Conservation (phyloP, 1,284 basidiomycete genomes). For the Vanrija sp. region DNA sequence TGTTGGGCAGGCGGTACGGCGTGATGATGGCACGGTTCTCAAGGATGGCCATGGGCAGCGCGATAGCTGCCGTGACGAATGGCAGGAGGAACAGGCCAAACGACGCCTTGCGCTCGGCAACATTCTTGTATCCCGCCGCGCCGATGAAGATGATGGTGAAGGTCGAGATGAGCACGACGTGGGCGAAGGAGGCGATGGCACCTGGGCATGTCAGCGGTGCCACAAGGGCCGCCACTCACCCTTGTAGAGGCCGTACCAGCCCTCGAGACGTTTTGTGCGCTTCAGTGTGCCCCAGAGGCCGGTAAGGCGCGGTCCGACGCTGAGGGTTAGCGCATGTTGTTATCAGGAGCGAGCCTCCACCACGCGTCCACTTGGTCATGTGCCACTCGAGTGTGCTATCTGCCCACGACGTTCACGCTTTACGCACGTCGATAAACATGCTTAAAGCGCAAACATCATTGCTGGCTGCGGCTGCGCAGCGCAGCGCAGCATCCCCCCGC, state of each 20-base stretch:
- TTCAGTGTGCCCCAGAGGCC: slow-evolving; percentile 57
- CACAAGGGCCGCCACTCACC: slow-evolving; percentile 54
- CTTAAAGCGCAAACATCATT: slow-evolving; percentile 41
- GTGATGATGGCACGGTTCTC: slow-evolving; percentile 81
- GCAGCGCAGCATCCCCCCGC: neutral
- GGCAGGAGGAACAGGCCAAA: slow-evolving; percentile 53
- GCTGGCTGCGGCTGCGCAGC: too few species aligned
- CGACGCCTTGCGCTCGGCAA: slow-evolving; percentile 58
- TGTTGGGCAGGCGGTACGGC: slow-evolving; percentile 69
- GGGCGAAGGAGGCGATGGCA: slow-evolving; percentile 67
- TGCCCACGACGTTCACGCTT: too few species aligned
- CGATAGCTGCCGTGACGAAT: slow-evolving; percentile 55
- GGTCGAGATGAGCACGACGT: slow-evolving; percentile 54
- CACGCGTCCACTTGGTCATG: too few species aligned
- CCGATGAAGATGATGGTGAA: slow-evolving; percentile 47
- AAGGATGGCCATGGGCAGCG: slow-evolving; percentile 72
- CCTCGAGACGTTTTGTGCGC: slow-evolving; percentile 74
- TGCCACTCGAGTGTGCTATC: too few species aligned
- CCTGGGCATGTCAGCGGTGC: slow-evolving; percentile 15
- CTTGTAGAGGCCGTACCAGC: slow-evolving; percentile 76
- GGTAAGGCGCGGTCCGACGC: slow-evolving; percentile 49
- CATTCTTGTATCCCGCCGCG: slow-evolving; percentile 28
- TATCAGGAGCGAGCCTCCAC: slow-evolving; percentile 47
- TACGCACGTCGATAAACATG: too few species aligned
- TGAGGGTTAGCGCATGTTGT: slow-evolving; percentile 4